Evolutionary conservation across 331 rosid species (phyloP), one percentile per base, ranked within the genome.

Genomic region (Quercus phellos): DNA sequence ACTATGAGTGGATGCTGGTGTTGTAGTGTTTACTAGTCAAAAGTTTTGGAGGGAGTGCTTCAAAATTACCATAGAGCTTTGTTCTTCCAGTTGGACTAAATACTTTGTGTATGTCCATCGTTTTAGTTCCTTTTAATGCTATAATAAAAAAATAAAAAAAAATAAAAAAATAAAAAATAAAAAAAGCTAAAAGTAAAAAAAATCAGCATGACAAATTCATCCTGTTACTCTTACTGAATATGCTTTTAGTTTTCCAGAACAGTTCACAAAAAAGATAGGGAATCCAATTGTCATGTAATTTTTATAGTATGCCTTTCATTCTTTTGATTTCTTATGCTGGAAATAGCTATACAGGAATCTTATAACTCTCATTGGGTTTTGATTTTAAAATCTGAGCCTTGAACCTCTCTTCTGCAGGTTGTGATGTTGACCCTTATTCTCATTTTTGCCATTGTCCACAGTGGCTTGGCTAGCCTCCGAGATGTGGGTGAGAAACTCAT

Each of bases 401-500:
- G 70, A 70, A 77, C 78, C 66, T 75, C 29, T 74, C 71, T 74
- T 73, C 21, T 82, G 91, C 94, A 94, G 98, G 92, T 92, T 76
- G 94, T 89, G 75, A 88, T 94, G 92, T 73, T 94, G 85, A 55
- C 82, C 79, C 88, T 94, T 24, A 85, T 82, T 74, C 79, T 86
- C 75, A 84, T 90, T 79, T 94, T 94, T 87, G 98, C 95, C 3
- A 7, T 73, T 51, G 93, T 79, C 66, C 98, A 94, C 73, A 92
- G 98, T 85, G 98, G 98, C 73, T 78, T 94, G 84, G 98, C 98
- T 77, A 90, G 89, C 81, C 82, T 89, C 81, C 84, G 98, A 59
- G 94, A 92, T 55, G 9, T 59, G 14, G 98, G 97, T 51, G 98
- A 94, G 95, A 86, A 94, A 78, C 77, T 92, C 76, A 84, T 92